phyloP scores from a whole-genome alignment of 192 early-diverging fungal species.

The Coemansia javaensis region DNA sequence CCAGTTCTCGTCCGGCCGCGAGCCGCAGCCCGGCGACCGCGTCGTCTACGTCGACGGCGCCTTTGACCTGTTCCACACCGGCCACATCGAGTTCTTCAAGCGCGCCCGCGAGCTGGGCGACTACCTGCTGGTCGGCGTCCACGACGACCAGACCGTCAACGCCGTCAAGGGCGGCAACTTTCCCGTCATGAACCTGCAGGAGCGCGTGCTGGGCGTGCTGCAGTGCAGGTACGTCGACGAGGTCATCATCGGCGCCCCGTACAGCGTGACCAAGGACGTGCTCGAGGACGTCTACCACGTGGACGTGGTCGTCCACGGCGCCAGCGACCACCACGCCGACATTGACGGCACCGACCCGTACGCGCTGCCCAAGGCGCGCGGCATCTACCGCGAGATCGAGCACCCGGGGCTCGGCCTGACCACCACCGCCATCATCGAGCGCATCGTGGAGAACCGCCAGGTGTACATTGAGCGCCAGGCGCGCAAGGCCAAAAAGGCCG shows the following conservation, averaged over 20 bases:
- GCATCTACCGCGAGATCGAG: conserved; percentile 76
- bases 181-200: conserved; percentile 94
- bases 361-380: conserved; percentile 70
- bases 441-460: conserved; percentile 83
- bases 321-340: conserved; percentile 60
- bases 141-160: conserved; percentile 89
- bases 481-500: conserved; percentile 67
- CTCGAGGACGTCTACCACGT: conserved; percentile 83
- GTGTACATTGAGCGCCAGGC: conserved; percentile 74
- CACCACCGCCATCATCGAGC: conserved; percentile 79
- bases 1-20: conserved; percentile 81
- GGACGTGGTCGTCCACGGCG: conserved; percentile 72
- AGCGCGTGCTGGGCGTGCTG: conserved; percentile 88
- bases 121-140: conserved; percentile 90
- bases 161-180: conserved; percentile 80
- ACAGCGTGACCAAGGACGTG: conserved; percentile 80
- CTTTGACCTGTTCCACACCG: conserved; percentile 94
- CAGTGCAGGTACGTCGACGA: conserved; percentile 92
- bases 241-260: conserved; percentile 90
- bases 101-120: conserved; percentile 79
- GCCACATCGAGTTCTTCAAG: conserved; percentile 92
- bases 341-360: conserved; percentile 80
- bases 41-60: conserved; percentile 95
- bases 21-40: conserved; percentile 70
- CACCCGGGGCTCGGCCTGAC: conserved; percentile 73